Base-by-base conservation (phyloP, 768 basidiomycete genomes). In the Rhodotorula kratochvilovae region DNA sequence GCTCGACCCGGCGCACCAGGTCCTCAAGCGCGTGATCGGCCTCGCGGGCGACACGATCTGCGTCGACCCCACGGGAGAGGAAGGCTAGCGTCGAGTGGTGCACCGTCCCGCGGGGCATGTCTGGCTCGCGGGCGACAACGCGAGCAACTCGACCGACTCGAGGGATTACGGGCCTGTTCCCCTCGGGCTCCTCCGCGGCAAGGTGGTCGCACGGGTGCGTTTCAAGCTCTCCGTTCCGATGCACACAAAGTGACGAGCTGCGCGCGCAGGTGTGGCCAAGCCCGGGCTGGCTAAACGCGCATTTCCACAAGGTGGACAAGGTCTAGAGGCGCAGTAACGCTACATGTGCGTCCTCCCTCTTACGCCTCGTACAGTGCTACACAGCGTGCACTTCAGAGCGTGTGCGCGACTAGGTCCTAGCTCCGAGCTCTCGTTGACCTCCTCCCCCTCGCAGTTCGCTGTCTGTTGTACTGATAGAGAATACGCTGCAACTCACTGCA, bases 111-210 rank as follows among this genome's bases (percentile, higher is more conserved):
- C 4, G 1, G 46, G 64, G 23, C 74, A 72, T 19, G 72, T 89
- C 70, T 90, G 92, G 95, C 83, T 95, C 42, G 85, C 83, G 61
- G 96, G 95, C 33, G 95, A 99, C 81, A 99, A 98, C 78, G 83
- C 89, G 54, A 83, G 86, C 35, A 84, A 83, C 74, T 93, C 92
- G 46, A 86, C 87, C 23, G 95, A 99, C 82, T 97, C 95, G 19
- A 85, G 95, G 67, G 81, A 83, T n/a, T 96, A 96, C 81, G 96
- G 95, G 0, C 95, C 95, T 33, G 88, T 98, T 7, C 87, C 95
- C 0, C 85, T 90, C 74, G 88, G 85, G 8, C 82, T 95, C 16
- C 82, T 95, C n/a, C 83, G 85, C 72, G 89, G 88, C 8, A 87
- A 83, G 75, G 79, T 93, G 16, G 46, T 80, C 42, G 77, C 74